Conservation (phyloP, 352 stramenopile species). For the Phytophthora hibernalis region DNA sequence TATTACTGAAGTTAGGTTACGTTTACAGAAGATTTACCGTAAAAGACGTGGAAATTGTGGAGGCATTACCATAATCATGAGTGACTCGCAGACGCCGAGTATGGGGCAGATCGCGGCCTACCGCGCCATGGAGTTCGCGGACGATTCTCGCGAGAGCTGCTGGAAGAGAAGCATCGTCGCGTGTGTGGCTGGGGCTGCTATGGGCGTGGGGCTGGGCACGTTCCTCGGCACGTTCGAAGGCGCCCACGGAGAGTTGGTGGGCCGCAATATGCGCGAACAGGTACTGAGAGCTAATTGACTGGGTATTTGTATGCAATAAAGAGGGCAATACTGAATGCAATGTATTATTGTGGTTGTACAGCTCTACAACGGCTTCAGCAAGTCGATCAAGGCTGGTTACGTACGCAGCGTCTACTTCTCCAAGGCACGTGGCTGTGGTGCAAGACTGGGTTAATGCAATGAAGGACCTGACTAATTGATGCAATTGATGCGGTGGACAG, state of each 20-base stretch:
- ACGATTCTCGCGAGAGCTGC: slow-evolving; percentile 84
- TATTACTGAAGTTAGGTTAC: background rate
- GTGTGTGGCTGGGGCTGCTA: slow-evolving; percentile 67
- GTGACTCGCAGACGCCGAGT: slow-evolving; percentile 33
- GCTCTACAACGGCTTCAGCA: slow-evolving; percentile 88
- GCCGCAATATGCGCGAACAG: slow-evolving; percentile 88
- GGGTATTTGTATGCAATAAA: background rate
- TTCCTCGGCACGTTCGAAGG: slow-evolving; percentile 91
- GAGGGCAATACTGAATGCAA: background rate
- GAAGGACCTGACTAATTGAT: background rate
- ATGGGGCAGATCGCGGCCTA: slow-evolving; percentile 47
- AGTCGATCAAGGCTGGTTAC: slow-evolving; percentile 81
- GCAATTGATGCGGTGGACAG: slow-evolving; percentile 36
- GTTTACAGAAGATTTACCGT: background rate
- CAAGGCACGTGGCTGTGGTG: slow-evolving; percentile 48
- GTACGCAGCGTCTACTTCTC: slow-evolving; percentile 88
- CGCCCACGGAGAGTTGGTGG: slow-evolving; percentile 85
- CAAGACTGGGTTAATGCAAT: background rate
- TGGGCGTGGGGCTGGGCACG: slow-evolving; percentile 85
- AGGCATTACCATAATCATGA: slow-evolving; percentile 23
- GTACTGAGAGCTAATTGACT: slow-evolving; percentile 32
- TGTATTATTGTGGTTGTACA: slow-evolving; percentile 29
- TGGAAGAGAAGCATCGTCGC: slow-evolving; percentile 88
- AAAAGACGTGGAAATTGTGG: background rate
- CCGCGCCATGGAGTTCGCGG: slow-evolving; percentile 73